Percentiles rank a stretch among this genome's conserved stretches.
phyloP scores from a whole-genome alignment of 768 basidiomycete genomes.

The Russula compacta region DNA sequence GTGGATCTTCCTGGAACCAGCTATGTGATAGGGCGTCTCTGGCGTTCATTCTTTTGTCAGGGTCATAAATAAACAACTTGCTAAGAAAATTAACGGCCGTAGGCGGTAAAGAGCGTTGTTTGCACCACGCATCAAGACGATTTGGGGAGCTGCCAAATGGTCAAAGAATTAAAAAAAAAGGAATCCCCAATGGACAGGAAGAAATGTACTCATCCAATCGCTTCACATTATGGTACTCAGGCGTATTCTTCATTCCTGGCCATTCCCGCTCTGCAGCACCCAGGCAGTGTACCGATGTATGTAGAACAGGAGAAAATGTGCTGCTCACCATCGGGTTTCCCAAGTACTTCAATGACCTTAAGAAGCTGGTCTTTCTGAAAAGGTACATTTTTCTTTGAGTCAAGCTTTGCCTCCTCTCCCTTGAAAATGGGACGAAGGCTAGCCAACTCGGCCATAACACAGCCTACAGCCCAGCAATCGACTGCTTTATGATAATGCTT shows the following conservation, averaged over 20 bases:
- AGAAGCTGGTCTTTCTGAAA: conserved; percentile 93
- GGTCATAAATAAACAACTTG: conserved; percentile 84
- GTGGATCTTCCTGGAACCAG: conserved; percentile 91
- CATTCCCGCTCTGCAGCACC: conserved; percentile 65
- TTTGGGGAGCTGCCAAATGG: conserved; percentile 39
- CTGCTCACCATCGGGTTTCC: conserved; percentile 70
- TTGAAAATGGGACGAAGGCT: conserved; percentile 96
- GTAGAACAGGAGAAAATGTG: neutral
- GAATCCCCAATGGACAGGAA: neutral
- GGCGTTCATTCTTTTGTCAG: conserved; percentile 77
- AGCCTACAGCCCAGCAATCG: conserved; percentile 96
- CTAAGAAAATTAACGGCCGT: conserved; percentile 78
- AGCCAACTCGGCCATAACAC: conserved; percentile 93
- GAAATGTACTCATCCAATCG: conserved; percentile 59
- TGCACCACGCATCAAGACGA: conserved; percentile 69
- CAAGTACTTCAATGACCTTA: conserved; percentile 93
- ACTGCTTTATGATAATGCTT: conserved; percentile 97
- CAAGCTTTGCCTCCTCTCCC: conserved; percentile 96
- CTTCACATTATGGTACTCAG: conserved; percentile 79
- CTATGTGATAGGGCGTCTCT: conserved; percentile 71
- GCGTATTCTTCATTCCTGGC: conserved; percentile 79
- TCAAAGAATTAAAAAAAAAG: neutral
- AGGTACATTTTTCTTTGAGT: conserved; percentile 94
- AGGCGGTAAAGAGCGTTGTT: conserved; percentile 45
- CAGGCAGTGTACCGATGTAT: neutral